Evolutionary conservation across 192 early-diverging fungal species (phyloP).

Genomic region (Phycomyces blakesleeanus): DNA sequence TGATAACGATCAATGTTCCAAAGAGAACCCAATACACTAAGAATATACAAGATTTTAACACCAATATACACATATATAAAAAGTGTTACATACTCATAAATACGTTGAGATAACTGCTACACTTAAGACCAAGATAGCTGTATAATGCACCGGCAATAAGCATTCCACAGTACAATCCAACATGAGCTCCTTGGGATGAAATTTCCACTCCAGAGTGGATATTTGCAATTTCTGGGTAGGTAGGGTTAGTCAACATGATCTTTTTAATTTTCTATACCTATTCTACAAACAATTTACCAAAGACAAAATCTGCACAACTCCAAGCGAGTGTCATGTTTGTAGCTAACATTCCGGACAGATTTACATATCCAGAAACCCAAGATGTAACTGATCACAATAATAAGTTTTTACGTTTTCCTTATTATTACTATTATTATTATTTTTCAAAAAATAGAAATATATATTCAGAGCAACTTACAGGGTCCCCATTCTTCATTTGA

Average conservation of each 20-base stretch:
- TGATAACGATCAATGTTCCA: constrained; percentile 41
- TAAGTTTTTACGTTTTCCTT: too few species aligned
- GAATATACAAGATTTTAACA: neutral
- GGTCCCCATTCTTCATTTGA: constrained; percentile 21
- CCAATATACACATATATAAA: neutral
- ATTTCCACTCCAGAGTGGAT: constrained; percentile 27
- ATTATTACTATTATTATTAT: too few species aligned
- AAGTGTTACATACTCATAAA: constrained; percentile 24
- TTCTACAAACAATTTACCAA: constrained; percentile 32
- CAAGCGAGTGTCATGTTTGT: constrained; percentile 34
- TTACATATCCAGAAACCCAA: constrained; percentile 22
- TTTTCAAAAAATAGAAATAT: too few species aligned
- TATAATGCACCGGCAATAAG: constrained; percentile 32
- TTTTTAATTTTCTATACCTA: constrained; percentile 20
- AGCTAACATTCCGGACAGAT: constrained; percentile 15
- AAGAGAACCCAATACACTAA: constrained; percentile 37
- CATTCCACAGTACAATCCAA: constrained; percentile 40
- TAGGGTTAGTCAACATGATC: neutral
- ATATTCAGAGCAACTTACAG: constrained; percentile 15
- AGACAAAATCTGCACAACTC: constrained; percentile 34
- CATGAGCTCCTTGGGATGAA: constrained; percentile 37
- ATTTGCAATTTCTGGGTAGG: constrained; percentile 32
- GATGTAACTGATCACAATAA: constrained; percentile 22
- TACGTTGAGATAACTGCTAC: constrained; percentile 36
- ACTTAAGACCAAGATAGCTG: constrained; percentile 33